Conservation (phyloP, 169 alveolate species). For the Perkinsus olseni region DNA sequence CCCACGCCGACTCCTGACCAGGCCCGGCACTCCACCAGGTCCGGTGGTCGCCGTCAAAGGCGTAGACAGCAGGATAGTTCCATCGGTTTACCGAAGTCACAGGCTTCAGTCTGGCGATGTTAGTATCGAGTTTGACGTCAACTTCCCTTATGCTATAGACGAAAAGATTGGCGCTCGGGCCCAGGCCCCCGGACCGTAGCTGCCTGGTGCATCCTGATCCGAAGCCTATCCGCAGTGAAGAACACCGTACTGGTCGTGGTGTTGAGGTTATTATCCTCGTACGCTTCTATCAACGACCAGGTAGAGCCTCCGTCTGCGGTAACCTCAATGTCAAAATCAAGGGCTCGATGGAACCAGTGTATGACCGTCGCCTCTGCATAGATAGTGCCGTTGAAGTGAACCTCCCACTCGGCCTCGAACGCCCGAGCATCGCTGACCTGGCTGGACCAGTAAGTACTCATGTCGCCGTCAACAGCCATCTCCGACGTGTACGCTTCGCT, state of each 20-base stretch:
- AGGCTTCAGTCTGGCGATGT: slow-evolving; percentile 8
- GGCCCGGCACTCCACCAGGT: slow-evolving; percentile 8
- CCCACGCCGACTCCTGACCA: slow-evolving; percentile 27
- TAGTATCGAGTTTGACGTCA: neutral
- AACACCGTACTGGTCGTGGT: neutral
- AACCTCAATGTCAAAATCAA: neutral
- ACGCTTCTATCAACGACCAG: neutral
- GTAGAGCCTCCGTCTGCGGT: neutral
- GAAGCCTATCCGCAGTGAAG: neutral
- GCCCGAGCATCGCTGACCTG: neutral
- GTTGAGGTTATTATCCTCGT: neutral
- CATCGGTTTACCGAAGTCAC: neutral
- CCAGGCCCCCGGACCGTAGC: neutral
- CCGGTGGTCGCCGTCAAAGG: neutral
- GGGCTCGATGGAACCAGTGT: neutral
- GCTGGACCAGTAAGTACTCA: neutral
- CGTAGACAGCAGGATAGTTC: neutral
- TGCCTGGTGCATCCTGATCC: neutral
- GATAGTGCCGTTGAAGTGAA: neutral
- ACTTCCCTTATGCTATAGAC: neutral
- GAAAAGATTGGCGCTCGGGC: neutral
- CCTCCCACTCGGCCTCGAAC: neutral
- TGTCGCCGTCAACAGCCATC: slow-evolving; percentile 6
- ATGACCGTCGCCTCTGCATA: neutral
- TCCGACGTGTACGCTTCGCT: neutral